A percentile compares a stretch with the other conserved stretches of the same genome.
Evolutionary conservation across 1,284 basidiomycete species (phyloP).

Genomic region (Heterobasidion irregulare): DNA sequence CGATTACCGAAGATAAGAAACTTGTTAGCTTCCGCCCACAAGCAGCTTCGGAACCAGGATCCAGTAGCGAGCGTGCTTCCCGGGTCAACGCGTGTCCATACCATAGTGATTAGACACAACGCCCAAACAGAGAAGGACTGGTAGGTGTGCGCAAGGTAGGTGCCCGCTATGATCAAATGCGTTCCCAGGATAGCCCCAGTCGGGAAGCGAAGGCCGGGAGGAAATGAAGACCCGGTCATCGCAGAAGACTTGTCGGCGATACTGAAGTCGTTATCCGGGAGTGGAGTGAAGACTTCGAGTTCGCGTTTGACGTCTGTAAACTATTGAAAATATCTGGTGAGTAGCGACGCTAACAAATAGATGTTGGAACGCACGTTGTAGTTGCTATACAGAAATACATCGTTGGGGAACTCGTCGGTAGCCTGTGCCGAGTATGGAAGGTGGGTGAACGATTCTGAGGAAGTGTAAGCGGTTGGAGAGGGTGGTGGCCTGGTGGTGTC

Average conservation of each 20-base stretch:
- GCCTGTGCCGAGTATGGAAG: conserved; percentile 67
- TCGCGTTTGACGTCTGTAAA: conserved; percentile 94
- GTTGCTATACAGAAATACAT: conserved; percentile 80
- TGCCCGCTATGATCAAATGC: conserved; percentile 83
- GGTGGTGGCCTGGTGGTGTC: not conserved
- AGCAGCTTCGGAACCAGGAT: conserved; percentile 84
- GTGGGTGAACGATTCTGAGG: conserved; percentile 54
- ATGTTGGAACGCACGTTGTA: conserved; percentile 60
- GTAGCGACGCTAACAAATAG: not conserved
- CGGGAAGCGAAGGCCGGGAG: conserved; percentile 90
- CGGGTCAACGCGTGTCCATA: conserved; percentile 81
- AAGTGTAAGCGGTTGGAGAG: conserved; percentile 20
- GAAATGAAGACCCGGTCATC: conserved; percentile 71
- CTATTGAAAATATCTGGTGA: conserved; percentile 32
- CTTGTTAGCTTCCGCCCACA: conserved; percentile 74
- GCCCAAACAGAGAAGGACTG: conserved; percentile 90
- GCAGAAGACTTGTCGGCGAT: conserved; percentile 68
- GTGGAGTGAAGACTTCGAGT: conserved; percentile 78
- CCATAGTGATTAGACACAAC: conserved; percentile 72
- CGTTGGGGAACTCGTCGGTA: conserved; percentile 67
- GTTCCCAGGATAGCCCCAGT: conserved; percentile 84
- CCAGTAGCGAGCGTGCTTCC: conserved; percentile 71
- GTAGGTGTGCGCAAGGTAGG: conserved; percentile 84
- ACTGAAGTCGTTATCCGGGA: conserved; percentile 62
- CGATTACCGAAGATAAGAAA: conserved; percentile 87